Conservation (phyloP, 371 early-diverging fungal species). For the Dinochytrium kinnereticum region DNA sequence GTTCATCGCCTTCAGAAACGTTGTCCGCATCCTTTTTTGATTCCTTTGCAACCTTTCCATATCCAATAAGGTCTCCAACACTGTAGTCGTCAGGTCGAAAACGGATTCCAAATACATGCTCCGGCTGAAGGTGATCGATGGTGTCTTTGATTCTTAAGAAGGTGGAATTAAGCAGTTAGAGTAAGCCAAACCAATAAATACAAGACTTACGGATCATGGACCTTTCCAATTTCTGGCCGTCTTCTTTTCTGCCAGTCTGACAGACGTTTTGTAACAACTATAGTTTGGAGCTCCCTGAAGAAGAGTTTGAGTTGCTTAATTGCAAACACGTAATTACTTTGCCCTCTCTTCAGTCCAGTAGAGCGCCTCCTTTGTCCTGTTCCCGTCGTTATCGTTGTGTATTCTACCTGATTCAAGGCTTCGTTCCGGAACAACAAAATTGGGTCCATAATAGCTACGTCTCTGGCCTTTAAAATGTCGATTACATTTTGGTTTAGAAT, state of each 20-base stretch:
- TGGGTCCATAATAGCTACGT: slow-evolving; percentile 34
- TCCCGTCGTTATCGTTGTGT: slow-evolving; percentile 39
- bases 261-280: slow-evolving; percentile 30
- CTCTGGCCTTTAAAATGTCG: slow-evolving; percentile 30
- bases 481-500: background rate
- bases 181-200: no score
- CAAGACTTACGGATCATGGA: slow-evolving; percentile 44
- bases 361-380: slow-evolving; percentile 35
- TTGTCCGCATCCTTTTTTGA: background rate
- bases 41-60: slow-evolving; percentile 13
- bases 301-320: background rate
- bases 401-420: slow-evolving; percentile 20
- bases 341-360: slow-evolving; percentile 39
- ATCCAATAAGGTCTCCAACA: slow-evolving; percentile 43
- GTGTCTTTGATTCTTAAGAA: slow-evolving; percentile 36
- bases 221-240: slow-evolving; percentile 41
- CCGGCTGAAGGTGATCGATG: slow-evolving; percentile 32
- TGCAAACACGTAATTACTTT: no score
- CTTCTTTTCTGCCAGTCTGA: slow-evolving; percentile 36
- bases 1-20: slow-evolving; percentile 9
- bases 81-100: slow-evolving; percentile 39
- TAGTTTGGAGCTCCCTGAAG: slow-evolving; percentile 31
- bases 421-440: slow-evolving; percentile 32
- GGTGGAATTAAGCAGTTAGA: background rate
- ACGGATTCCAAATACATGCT: slow-evolving; percentile 45